These are phyloP conservation scores for Tetracentron sinense DNA, from an alignment of 164 flowering plant species.

Conservation along the genomic window DNA sequence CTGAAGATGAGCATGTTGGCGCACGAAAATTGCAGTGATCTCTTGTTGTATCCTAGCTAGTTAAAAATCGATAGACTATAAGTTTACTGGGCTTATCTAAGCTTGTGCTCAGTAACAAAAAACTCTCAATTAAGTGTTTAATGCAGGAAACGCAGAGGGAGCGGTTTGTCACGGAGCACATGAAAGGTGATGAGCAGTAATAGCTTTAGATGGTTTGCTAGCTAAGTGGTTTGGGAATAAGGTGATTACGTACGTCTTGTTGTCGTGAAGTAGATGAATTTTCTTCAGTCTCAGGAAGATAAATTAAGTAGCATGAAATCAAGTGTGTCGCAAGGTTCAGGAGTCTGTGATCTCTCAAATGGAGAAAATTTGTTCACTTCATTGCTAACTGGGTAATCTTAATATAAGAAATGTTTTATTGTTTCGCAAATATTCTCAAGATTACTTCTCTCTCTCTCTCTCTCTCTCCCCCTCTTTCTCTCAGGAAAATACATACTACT, in stretches of 20 bases:
- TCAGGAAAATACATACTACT: no score
- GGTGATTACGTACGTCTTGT: conserved; percentile 17
- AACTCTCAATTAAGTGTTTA: conserved; percentile 32
- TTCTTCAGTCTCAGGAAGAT: conserved; percentile 24
- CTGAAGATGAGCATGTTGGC: conserved; percentile 43
- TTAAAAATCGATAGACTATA: neutral
- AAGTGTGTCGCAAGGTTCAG: neutral
- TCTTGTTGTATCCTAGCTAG: neutral
- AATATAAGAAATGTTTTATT: conserved; percentile 6
- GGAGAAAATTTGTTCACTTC: conserved; percentile 70
- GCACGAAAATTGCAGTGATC: conserved; percentile 7
- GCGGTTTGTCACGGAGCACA: conserved; percentile 63
- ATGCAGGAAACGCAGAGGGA: conserved; percentile 30
- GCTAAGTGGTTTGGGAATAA: conserved; percentile 11
- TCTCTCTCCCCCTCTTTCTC: neutral
- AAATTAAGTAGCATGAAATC: neutral
- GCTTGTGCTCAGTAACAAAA: conserved; percentile 74
- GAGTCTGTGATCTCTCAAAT: conserved; percentile 8
- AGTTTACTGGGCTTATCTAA: conserved; percentile 17
- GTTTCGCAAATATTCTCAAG: conserved; percentile 1
- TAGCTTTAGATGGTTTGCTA: conserved; percentile 6
- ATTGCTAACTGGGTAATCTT: conserved; percentile 31
- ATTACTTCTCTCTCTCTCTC: neutral
- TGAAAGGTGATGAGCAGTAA: conserved; percentile 23
- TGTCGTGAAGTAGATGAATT: conserved; percentile 65